Evolutionary conservation across 163 green algal species (phyloP), one percentile per base, ranked within the genome.

Genomic region (Scenedesmus sp.): DNA sequence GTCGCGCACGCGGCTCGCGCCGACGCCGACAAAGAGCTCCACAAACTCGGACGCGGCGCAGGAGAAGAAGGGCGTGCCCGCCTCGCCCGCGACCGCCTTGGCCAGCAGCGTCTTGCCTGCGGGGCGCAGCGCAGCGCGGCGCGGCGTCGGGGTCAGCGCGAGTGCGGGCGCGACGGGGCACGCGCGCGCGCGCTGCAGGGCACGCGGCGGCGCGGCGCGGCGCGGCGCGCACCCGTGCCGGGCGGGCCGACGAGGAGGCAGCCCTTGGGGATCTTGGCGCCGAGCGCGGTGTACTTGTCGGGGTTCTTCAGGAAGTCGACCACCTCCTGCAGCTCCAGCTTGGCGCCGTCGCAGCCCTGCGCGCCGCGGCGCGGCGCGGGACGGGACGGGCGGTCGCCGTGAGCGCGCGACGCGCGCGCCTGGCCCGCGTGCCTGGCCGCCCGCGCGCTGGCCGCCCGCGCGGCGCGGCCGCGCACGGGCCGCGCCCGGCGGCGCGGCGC

Each of bases 21-120:
- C 96, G 48, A 98, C 93, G 63, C 96, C 96, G 17, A 99, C 96
- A 88, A 99, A 99, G 80, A 99, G 90, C 89, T 99, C 96, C 72
- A 99, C 96, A 87, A 99, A 99, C 91, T 99, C 96, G 10, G 94
- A 98, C 44, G 95, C 96, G 18, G 96, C 93, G 82, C 93, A 97
- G 36, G 89, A 93, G 89, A 99, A 98, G 95, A 99, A 99, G 47
- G 96, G 96, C 47, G 93, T 90, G 60, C 93, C 95, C 1, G 96
- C 96, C 90, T 99, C 96, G 42, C 96, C 96, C 20, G 96, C 96
- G 42, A 99, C 94, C 28, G 95, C 96, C 88, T 97, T 97, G 70
- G 96, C 96, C 64, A 99, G 92, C 81, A 99, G 89, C 13, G 96
- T 99, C 91, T 99, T 99, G 50, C 96, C 96, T 9, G 96, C 7